These are phyloP conservation scores for Penicillium manginii DNA, from an alignment of 495 filamentous ascomycete species.

Conservation along the genomic window DNA sequence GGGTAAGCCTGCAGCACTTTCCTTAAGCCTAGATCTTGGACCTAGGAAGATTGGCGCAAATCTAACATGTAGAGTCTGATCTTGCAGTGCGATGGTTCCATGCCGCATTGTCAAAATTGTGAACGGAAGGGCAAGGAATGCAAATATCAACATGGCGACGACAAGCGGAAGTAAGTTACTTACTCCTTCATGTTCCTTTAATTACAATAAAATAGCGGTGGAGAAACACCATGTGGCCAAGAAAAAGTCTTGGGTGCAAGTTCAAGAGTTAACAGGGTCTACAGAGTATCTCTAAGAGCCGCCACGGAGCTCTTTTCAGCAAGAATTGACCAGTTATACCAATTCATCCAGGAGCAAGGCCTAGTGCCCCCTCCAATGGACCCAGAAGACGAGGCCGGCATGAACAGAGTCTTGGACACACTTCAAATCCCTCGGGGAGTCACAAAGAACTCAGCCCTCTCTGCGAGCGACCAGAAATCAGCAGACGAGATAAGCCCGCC, in stretches of 20 bases:
- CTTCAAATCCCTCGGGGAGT: conserved; percentile 45
- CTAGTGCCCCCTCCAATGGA: conserved; percentile 47
- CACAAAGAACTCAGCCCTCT: conserved; percentile 12
- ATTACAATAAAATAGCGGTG: not conserved
- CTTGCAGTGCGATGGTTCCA: conserved; percentile 48
- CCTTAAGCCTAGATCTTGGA: not conserved
- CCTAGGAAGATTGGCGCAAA: conserved; percentile 10
- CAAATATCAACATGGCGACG: conserved; percentile 53
- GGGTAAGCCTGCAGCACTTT: conserved; percentile 32
- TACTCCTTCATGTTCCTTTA: not conserved
- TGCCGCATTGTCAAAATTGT: conserved; percentile 52
- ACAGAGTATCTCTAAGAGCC: conserved; percentile 51
- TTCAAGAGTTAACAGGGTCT: conserved; percentile 9
- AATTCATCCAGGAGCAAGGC: conserved; percentile 50
- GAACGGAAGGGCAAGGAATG: conserved; percentile 51
- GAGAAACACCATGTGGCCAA: not conserved
- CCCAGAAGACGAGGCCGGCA: conserved; percentile 47
- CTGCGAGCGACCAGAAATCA: conserved; percentile 2
- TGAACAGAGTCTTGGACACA: conserved; percentile 50
- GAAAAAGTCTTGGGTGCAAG: too few species aligned
- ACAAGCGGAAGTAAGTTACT: conserved; percentile 50
- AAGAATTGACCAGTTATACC: conserved; percentile 49
- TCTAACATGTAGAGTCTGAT: conserved; percentile 3
- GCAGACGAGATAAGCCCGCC: not conserved
- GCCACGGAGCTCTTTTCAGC: conserved; percentile 53